Evolutionary conservation across 225 moss, liverwort and hornwort species (phyloP).

Genomic region (Thuidium tamariscinum): DNA sequence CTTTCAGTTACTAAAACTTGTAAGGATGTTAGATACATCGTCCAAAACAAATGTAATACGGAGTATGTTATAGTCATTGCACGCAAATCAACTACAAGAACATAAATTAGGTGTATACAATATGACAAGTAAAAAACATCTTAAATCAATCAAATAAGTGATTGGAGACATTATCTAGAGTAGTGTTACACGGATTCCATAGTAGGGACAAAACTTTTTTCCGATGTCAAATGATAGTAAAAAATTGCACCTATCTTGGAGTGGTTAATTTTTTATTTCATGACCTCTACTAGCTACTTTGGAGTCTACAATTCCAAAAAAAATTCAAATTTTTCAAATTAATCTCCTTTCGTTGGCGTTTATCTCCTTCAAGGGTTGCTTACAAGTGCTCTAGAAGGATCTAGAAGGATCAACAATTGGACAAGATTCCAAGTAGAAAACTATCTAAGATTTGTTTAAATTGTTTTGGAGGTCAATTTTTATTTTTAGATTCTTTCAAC

Average conservation of each 20-base stretch:
- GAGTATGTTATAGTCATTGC: background rate
- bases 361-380: too few species aligned
- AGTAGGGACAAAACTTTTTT: background rate
- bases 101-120: background rate
- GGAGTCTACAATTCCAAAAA: background rate
- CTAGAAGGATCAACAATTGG: background rate
- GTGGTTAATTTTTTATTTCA: background rate
- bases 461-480: background rate
- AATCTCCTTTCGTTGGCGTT: background rate
- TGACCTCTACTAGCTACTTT: too few species aligned
- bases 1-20: background rate
- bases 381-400: background rate
- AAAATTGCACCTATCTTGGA: background rate
- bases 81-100: background rate
- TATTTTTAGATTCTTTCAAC: background rate
- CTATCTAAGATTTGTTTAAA: background rate
- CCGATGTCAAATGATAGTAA: fast-evolving
- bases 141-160: background rate
- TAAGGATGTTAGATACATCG: background rate
- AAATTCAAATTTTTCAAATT: background rate
- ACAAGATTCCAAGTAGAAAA: background rate
- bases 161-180: background rate
- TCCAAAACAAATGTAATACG: background rate
- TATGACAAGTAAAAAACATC: too few species aligned
- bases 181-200: background rate